These are phyloP conservation scores for Citrus mangshanensis DNA, from an alignment of 345 rosid species.

Conservation along the genomic window DNA sequence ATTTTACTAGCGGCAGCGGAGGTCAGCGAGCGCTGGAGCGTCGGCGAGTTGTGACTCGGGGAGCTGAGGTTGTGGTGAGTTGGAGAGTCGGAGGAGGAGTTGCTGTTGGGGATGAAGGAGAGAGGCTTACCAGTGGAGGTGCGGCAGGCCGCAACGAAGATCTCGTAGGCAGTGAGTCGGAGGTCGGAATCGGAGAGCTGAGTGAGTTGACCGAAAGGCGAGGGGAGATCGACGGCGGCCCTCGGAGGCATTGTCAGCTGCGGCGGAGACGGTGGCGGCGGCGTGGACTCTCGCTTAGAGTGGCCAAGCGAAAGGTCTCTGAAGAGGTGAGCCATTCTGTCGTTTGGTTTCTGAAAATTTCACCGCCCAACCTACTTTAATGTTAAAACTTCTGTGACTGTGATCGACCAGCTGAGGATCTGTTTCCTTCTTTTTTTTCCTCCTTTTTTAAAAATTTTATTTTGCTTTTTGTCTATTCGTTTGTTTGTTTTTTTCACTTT, in stretches of 20 bases:
- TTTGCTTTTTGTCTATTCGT: background rate
- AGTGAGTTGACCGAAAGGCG: conserved; percentile 75
- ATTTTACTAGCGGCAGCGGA: conserved; percentile 90
- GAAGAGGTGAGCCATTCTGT: conserved; percentile 85
- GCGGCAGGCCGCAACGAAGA: conserved; percentile 85
- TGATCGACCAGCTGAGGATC: background rate
- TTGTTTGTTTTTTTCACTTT: background rate
- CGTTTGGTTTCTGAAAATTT: conserved; percentile 10
- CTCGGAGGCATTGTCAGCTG: conserved; percentile 23
- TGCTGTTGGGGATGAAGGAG: conserved; percentile 30
- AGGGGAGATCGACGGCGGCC: conserved; percentile 49
- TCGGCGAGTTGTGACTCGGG: conserved; percentile 35
- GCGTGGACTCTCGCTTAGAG: conserved; percentile 71
- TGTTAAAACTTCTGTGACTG: no score
- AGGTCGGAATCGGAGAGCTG: conserved; percentile 81
- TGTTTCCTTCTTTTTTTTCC: background rate
- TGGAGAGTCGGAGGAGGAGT: conserved; percentile 38
- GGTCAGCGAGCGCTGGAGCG: conserved; percentile 81
- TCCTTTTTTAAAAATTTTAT: no score
- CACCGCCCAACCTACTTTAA: background rate
- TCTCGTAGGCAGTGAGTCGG: conserved; percentile 80
- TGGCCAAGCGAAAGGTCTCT: conserved; percentile 90
- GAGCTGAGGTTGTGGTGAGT: conserved; percentile 14
- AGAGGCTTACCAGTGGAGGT: conserved; percentile 81
- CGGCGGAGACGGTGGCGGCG: conserved; percentile 29